Conservation (phyloP, 2,329 filamentous ascomycete species). For the Emergomyces pasteurianus region DNA sequence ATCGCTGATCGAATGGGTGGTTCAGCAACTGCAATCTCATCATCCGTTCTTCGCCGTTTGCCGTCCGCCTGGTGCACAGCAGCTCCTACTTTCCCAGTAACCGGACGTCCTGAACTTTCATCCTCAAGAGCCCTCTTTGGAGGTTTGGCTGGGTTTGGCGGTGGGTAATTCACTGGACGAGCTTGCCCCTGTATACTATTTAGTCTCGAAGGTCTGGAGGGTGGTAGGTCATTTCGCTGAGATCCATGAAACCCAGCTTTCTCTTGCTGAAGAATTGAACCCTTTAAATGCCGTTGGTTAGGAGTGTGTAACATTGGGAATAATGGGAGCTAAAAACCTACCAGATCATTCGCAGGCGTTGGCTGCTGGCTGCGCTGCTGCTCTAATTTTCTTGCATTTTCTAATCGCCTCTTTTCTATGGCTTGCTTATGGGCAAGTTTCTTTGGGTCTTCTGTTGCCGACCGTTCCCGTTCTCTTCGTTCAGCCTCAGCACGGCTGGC, state of each 20-base stretch:
- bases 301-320: not conserved
- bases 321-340: slow-evolving; percentile 14
- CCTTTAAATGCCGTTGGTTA: slow-evolving; percentile 7
- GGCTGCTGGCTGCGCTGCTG: slow-evolving; percentile 33
- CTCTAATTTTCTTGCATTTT: slow-evolving; percentile 35
- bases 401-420: slow-evolving; percentile 40
- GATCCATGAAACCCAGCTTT: slow-evolving; percentile 15
- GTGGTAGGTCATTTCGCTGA: slow-evolving; percentile 38
- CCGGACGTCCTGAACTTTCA: slow-evolving; percentile 38
- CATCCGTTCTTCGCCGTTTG: slow-evolving; percentile 70
- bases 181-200: slow-evolving; percentile 42
- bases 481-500: slow-evolving; percentile 48
- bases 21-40: slow-evolving; percentile 48
- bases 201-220: slow-evolving; percentile 38
- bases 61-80: slow-evolving; percentile 55
- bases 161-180: slow-evolving; percentile 51
- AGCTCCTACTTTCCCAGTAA: slow-evolving; percentile 26
- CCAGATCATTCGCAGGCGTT: slow-evolving; percentile 23
- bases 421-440: slow-evolving; percentile 53
- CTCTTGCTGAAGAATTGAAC: slow-evolving; percentile 20
- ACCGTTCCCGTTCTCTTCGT: slow-evolving; percentile 35
- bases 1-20: slow-evolving; percentile 56
- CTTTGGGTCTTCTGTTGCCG: slow-evolving; percentile 47
- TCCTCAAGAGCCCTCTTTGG: slow-evolving; percentile 63
- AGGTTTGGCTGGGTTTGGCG: slow-evolving; percentile 56